These are phyloP conservation scores for Funneliformis caledonium DNA, from an alignment of 371 early-diverging fungal species.

Conservation along the genomic window DNA sequence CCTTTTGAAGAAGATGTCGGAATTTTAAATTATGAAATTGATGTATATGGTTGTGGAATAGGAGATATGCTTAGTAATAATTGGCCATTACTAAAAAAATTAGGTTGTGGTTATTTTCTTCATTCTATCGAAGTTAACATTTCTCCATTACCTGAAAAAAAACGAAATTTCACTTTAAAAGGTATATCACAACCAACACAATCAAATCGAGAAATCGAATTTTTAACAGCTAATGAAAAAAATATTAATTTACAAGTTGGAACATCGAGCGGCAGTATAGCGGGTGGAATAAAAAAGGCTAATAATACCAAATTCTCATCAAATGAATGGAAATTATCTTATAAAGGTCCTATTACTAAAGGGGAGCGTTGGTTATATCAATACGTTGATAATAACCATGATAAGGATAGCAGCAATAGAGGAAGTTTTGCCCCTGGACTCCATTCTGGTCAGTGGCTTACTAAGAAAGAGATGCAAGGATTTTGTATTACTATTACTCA, in stretches of 20 bases:
- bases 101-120: neutral
- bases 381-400: neutral
- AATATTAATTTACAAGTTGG: neutral
- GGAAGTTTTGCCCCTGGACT: neutral
- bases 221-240: neutral
- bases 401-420: neutral
- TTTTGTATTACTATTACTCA: neutral
- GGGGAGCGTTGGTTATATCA: neutral
- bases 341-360: neutral
- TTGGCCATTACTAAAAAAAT: neutral
- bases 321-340: neutral
- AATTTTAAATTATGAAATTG: neutral
- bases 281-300: neutral
- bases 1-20: neutral
- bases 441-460: neutral
- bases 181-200: neutral
- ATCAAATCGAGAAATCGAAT: neutral
- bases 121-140: neutral
- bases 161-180: neutral
- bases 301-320: neutral
- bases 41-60: neutral
- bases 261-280: neutral
- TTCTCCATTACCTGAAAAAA: neutral
- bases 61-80: slow-evolving; percentile 9
- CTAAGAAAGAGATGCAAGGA: neutral